A percentile compares a stretch with the other conserved stretches of the same genome.
These are phyloP conservation scores for Lipomyces mesembrius DNA, from an alignment of 805 yeast species.

Conservation along the genomic window DNA sequence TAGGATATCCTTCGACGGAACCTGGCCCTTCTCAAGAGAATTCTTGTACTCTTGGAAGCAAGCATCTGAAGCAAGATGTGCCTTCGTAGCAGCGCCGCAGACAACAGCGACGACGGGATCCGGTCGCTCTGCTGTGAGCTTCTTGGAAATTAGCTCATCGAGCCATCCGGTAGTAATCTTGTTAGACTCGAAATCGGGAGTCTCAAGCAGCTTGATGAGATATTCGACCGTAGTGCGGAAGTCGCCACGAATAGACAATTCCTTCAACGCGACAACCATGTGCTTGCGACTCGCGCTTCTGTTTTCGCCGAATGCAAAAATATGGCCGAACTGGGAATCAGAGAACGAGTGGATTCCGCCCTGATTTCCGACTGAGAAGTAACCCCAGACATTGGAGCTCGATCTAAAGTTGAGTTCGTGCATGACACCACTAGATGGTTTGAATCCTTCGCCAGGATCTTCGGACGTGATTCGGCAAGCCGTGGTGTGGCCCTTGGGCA, in stretches of 20 bases:
- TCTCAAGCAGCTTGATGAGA: conserved; percentile 89
- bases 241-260: conserved; percentile 95
- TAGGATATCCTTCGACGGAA: conserved; percentile 77
- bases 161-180: conserved; percentile 99
- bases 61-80: conserved; percentile 76
- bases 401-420: conserved; percentile 97
- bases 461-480: conserved; percentile 99
- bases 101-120: conserved; percentile 87
- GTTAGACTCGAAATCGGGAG: conserved; percentile 94
- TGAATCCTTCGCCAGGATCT: conserved; percentile 99
- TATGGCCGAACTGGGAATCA: conserved; percentile 98
- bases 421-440: conserved; percentile 96
- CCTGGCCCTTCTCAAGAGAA: conserved; percentile 94
- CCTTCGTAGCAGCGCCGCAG: conserved; percentile 98
- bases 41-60: conserved; percentile 68
- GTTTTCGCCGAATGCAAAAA: conserved; percentile 98
- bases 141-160: conserved; percentile 91
- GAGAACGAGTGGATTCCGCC: conserved; percentile 97
- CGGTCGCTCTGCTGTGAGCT: conserved; percentile 96
- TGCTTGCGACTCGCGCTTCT: conserved; percentile 97
- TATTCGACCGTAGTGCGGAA: conserved; percentile 98
- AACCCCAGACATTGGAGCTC: conserved; percentile 98
- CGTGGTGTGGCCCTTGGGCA: conserved; percentile 97
- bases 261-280: conserved; percentile 98
- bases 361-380: conserved; percentile 93